These are phyloP conservation scores for Dothistroma pini DNA, from an alignment of 2,329 filamentous ascomycete genomes.

Conservation along the genomic window DNA sequence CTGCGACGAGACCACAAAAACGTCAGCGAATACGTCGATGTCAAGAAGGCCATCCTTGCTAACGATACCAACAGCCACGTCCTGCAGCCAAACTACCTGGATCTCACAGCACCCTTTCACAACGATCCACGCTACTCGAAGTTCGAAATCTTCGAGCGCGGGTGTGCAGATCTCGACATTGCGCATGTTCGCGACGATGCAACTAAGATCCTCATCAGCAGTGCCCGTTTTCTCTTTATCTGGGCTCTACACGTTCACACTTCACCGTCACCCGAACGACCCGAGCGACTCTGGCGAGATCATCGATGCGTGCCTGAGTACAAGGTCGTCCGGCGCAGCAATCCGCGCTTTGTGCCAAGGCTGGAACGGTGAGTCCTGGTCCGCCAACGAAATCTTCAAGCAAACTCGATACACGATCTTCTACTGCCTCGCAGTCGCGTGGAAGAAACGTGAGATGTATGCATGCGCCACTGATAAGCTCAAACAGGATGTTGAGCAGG, in stretches of 20 bases:
- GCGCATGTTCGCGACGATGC: not conserved
- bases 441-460: not conserved
- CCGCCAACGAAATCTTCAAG: not conserved
- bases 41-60: not conserved
- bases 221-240: not conserved
- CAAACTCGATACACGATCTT: not conserved
- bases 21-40: not conserved
- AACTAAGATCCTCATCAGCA: not conserved
- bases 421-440: not conserved
- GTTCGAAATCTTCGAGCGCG: constrained; percentile 18
- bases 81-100: constrained; percentile 8
- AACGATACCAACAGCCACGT: not conserved
- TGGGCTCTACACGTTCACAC: not conserved
- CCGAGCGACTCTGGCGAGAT: not conserved
- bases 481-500: not conserved
- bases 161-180: constrained; percentile 17
- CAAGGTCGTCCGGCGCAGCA: not conserved
- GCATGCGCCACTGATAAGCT: not conserved
- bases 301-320: not conserved
- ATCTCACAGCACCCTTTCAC: constrained; percentile 4
- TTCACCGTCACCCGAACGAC: not conserved
- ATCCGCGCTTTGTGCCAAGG: not conserved
- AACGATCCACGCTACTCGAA: constrained; percentile 14
- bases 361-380: not conserved
- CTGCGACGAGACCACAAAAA: not conserved